phyloP scores from a whole-genome alignment of 257 asterid species.

The Anisodus acutangulus region DNA sequence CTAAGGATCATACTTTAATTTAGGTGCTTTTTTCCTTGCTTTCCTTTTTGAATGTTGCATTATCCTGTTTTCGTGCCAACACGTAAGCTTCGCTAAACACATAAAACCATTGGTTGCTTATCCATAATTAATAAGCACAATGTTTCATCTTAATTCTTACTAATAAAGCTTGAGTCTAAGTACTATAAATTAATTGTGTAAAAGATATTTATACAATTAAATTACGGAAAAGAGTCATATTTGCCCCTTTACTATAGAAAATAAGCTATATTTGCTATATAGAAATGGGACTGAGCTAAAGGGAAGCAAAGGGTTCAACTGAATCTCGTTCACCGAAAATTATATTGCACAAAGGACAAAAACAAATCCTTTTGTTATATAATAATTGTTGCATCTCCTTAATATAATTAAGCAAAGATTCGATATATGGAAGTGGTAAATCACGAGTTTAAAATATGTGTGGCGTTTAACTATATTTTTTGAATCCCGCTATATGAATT shows the following conservation, averaged over 20 bases:
- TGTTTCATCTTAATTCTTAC: background rate
- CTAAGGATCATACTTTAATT: conserved; percentile 43
- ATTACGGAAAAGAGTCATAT: background rate
- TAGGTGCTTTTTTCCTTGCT: conserved; percentile 43
- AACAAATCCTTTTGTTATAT: background rate
- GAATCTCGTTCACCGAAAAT: no score
- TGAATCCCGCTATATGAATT: background rate
- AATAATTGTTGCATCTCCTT: background rate
- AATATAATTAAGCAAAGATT: background rate
- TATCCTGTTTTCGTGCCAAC: conserved; percentile 65
- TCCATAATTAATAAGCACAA: conserved; percentile 24
- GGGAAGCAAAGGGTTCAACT: background rate
- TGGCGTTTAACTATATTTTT: no score
- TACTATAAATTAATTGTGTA: no score
- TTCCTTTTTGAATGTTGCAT: conserved; percentile 43
- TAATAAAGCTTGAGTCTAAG: background rate
- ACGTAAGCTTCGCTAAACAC: conserved; percentile 53
- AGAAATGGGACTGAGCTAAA: background rate
- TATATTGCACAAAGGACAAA: no score
- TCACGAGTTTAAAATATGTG: background rate
- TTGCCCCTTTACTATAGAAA: no score
- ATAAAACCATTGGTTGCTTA: conserved; percentile 36
- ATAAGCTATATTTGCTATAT: no score
- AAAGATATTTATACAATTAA: background rate
- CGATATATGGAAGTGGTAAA: no score